Conservation (phyloP, 148 eudicot species). For the Rhododendron kiyosumense region DNA sequence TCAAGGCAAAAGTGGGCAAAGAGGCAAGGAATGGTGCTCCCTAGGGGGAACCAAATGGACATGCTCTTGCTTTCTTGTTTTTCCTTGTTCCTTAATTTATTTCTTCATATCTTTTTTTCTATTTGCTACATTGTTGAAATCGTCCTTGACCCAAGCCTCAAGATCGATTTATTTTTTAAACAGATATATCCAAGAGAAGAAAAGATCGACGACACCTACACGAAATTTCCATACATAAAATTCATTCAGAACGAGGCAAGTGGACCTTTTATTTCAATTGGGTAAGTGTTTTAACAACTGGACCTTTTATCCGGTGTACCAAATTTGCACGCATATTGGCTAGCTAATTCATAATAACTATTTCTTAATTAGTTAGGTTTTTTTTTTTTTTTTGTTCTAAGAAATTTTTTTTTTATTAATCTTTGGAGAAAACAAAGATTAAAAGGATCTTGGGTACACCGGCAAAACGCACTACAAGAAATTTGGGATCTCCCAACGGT, state of each 20-base stretch:
- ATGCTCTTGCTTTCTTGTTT: constrained; percentile 2
- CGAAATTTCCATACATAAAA: background rate
- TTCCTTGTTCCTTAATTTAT: background rate
- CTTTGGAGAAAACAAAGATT: no score
- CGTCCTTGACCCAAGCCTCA: background rate
- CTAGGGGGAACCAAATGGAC: constrained; percentile 1
- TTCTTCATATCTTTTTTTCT: no score
- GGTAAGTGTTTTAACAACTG: no score
- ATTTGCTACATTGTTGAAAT: background rate
- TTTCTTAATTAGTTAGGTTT: no score
- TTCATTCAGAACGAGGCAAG: background rate
- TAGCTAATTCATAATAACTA: no score
- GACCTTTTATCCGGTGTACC: no score
- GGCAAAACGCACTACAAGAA: no score
- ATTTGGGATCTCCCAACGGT: no score
- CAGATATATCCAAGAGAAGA: background rate
- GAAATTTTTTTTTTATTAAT: no score
- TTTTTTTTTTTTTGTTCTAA: no score
- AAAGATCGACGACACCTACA: background rate
- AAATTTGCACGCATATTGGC: no score
- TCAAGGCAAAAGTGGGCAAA: background rate
- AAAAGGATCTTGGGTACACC: no score
- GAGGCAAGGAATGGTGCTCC: background rate
- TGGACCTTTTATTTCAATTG: background rate
- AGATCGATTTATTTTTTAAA: background rate